Evolutionary conservation across 768 basidiomycete species (phyloP).

Genomic region (Tubosaeta sp.): DNA sequence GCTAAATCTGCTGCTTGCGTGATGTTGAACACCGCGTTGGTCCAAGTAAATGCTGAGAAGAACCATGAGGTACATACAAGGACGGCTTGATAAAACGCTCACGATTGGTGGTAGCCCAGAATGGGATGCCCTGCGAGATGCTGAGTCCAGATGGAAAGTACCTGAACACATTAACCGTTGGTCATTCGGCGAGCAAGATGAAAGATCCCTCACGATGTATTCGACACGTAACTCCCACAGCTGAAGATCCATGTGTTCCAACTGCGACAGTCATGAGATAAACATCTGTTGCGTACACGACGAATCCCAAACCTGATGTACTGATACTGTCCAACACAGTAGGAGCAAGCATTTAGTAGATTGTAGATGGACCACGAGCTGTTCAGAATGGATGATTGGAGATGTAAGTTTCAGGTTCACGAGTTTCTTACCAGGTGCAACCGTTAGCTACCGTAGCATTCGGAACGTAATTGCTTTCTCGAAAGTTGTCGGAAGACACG

Average conservation of each 20-base stretch:
- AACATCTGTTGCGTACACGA: background rate
- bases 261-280: constrained; percentile 10
- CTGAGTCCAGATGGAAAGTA: constrained; percentile 19
- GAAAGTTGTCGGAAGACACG: constrained; percentile 12
- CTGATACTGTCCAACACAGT: constrained; percentile 8
- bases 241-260: constrained; percentile 17
- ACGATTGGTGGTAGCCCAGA: constrained; percentile 24
- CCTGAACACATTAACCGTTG: constrained; percentile 6
- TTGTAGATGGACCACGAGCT: constrained; percentile 31
- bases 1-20: constrained; percentile 8
- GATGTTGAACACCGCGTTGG: constrained; percentile 10
- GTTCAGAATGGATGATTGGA: background rate
- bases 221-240: constrained; percentile 15
- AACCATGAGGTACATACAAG: background rate
- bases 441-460: constrained; percentile 8
- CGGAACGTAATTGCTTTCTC: constrained; percentile 19
- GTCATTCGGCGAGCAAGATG: background rate
- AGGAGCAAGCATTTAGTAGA: constrained; percentile 25
- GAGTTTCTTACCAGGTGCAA: constrained; percentile 22
- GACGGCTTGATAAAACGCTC: background rate
- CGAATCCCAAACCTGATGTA: constrained; percentile 13
- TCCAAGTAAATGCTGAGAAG: constrained; percentile 18
- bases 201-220: constrained; percentile 15
- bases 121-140: constrained; percentile 18
- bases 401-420: background rate